Evolutionary conservation across 371 early-diverging fungal species (phyloP), one percentile per base, ranked within the genome.

Genomic region (Rhizopus stolonifer): DNA sequence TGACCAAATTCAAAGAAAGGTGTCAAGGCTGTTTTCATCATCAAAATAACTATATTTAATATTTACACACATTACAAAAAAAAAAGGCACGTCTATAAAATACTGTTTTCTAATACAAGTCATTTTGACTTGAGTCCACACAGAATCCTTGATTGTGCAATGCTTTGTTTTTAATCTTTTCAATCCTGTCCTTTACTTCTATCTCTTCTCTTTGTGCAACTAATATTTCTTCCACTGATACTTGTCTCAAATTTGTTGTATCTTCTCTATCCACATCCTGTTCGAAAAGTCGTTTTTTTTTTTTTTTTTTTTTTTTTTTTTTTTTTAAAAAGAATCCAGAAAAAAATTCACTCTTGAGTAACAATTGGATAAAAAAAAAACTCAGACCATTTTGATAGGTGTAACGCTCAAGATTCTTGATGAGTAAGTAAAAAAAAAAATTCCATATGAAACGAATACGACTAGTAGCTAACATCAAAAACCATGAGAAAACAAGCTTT

Each of bases 121-220:
- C 88, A 52, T 82, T 83, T 58, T 92, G 91, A 43, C 79, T 74
- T 66, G 82, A 81, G 60, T 95, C 94, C 2, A 92, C 89, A 52
- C 90, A 85, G 64, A 93, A 94, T 5, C 96, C 96, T 59, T 85
- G 85, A 29, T 88, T 82, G 53, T 88, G 84, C 58, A 96, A 77
- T 32, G 85, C 69, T 57, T 84, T 81, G 52, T 72, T 79, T 60
- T 82, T 86, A 52, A 83, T 73, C 65, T 85, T 86, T 57, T 93
- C 92, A 48, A 81, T 67, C 49, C 74, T 74, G 44, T 84, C 87
- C 56, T 86, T 81, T 39, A 68, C 78, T 51, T 94, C 91, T 58
- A 84, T 80, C 52, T 92, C 93, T 61, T 83, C 83, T 47, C 88
- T 81, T 56, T 91, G 90, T 57, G 85, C 82, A 17, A 79, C 77